Evolutionary conservation across 495 filamentous ascomycete genomes (phyloP), one percentile per base, ranked within the genome.

Genomic region (Durotheca rogersii): DNA sequence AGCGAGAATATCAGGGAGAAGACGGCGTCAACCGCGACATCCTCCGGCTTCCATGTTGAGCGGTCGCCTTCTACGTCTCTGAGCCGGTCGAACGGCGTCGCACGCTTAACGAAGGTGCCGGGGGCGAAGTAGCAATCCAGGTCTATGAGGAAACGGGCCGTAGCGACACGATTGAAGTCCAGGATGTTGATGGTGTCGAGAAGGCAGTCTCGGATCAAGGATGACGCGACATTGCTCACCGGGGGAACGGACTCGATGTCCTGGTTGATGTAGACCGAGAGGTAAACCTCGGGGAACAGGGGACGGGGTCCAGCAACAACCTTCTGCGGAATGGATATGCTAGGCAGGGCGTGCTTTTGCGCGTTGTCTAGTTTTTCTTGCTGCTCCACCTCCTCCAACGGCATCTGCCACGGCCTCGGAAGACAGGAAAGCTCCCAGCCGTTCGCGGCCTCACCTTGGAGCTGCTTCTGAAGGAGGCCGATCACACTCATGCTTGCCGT

Each of bases 1-100:
- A 99, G 79, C 58, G 86, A 86, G 64, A 94, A 90, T 11, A 99
- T 71, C 68, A 96, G 92, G 1, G 90, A 94, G 67, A 97, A 97
- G 21, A 97, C 88, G 11, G 92, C 92, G 70, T 99, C 93, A 9
- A 99, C 89, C 9, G 89, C 89, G 34, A 97, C 87, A 71, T 99
- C 93, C 73, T 99, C 94, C 0, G 93, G 90, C 67, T 99, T 99
- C 94, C 94, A 99, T 0, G 87, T 87, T 3, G 86, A 82, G 40
- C 81, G 80, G 21, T 83, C 85, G 1, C 72, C 72, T 21, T 84
- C 78, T 9, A 89, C 72, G 39, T 97, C 90, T 10, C 86, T 80
- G 33, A 99, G 77, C 46, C 84, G 83, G 65, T 97, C 94, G 59
- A 94, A 96, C 0, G 88, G 85, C 2, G 89, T 96, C 2, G 88